phyloP scores from a whole-genome alignment of 2,329 filamentous ascomycete species.

The Pestalotiopsis sp. region DNA sequence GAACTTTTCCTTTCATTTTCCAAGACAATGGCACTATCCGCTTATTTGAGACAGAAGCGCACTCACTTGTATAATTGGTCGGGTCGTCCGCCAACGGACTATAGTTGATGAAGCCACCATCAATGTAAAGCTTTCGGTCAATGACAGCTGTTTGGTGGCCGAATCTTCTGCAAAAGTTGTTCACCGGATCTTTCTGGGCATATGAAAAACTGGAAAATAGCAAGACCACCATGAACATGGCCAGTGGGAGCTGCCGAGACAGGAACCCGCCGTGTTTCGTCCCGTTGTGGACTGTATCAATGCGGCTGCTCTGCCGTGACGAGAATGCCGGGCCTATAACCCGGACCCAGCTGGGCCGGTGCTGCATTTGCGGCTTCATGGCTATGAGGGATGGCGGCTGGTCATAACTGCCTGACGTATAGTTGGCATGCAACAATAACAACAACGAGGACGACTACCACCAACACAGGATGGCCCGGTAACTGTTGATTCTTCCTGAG shows the following conservation, averaged over 20 bases:
- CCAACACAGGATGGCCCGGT: neutral
- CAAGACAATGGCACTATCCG: too few relatives aligned
- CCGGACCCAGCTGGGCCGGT: constrained; percentile 2
- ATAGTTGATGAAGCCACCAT: constrained; percentile 62
- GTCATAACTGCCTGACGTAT: constrained; percentile 4
- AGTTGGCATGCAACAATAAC: neutral
- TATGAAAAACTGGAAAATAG: neutral
- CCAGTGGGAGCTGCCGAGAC: neutral
- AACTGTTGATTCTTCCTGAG: neutral
- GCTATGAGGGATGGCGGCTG: neutral
- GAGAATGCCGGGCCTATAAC: neutral
- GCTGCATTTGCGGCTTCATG: constrained; percentile 4
- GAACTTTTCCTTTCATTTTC: neutral
- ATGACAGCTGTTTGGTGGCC: constrained; percentile 64
- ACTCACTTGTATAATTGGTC: constrained; percentile 59
- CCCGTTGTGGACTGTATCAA: neutral
- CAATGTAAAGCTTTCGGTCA: constrained; percentile 62
- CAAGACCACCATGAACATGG: neutral
- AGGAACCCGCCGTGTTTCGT: neutral
- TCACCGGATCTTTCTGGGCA: constrained; percentile 51
- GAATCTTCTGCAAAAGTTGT: constrained; percentile 55
- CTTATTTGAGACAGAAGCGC: too few relatives aligned
- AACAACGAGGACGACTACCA: neutral
- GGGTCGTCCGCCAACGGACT: constrained; percentile 49
- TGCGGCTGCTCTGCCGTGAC: neutral